A percentile compares a stretch with the other conserved stretches of the same genome.
These are phyloP conservation scores for Sistotremastrum suecicum DNA, from an alignment of 768 basidiomycete species.

Conservation along the genomic window DNA sequence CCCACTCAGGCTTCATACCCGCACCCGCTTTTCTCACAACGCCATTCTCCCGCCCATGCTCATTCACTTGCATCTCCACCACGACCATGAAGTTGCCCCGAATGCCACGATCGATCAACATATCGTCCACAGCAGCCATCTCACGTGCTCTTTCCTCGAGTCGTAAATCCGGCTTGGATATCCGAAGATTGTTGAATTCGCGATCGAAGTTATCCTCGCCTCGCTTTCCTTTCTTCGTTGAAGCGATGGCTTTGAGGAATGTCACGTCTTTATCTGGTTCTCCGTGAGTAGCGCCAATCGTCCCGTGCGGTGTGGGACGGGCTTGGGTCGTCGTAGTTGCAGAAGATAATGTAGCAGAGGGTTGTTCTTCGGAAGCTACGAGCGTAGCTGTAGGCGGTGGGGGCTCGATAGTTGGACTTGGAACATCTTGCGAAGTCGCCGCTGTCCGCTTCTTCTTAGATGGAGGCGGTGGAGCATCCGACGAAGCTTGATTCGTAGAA, in stretches of 20 bases:
- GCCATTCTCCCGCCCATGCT: conserved; percentile 15
- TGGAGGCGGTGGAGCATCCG: conserved; percentile 6
- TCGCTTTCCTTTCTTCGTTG: conserved; percentile 55
- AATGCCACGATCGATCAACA: conserved; percentile 45
- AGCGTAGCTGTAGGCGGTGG: conserved; percentile 1
- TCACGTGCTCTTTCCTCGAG: conserved; percentile 33
- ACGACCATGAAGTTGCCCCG: conserved; percentile 75
- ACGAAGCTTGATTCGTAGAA: conserved; percentile 22
- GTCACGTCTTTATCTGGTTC: conserved; percentile 52
- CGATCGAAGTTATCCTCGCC: conserved; percentile 58
- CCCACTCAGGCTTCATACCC: conserved; percentile 24
- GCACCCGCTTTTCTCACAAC: conserved; percentile 8
- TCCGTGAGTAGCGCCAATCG: conserved; percentile 25
- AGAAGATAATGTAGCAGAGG: too few relatives aligned
- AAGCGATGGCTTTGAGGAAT: conserved; percentile 62
- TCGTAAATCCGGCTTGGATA: conserved; percentile 46
- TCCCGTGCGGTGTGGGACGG: conserved; percentile 4
- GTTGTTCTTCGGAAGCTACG: conserved; percentile 8
- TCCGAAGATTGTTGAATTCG: conserved; percentile 66
- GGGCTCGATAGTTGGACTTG: background rate
- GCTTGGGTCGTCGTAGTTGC: conserved; percentile 15
- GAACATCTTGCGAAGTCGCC: conserved; percentile 23
- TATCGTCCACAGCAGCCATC: conserved; percentile 50
- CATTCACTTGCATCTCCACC: conserved; percentile 45
- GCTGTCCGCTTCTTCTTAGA: conserved; percentile 29